Evolutionary conservation across 108 stramenopile species (phyloP).

Genomic region (Pseudonitzschia multistriata): DNA sequence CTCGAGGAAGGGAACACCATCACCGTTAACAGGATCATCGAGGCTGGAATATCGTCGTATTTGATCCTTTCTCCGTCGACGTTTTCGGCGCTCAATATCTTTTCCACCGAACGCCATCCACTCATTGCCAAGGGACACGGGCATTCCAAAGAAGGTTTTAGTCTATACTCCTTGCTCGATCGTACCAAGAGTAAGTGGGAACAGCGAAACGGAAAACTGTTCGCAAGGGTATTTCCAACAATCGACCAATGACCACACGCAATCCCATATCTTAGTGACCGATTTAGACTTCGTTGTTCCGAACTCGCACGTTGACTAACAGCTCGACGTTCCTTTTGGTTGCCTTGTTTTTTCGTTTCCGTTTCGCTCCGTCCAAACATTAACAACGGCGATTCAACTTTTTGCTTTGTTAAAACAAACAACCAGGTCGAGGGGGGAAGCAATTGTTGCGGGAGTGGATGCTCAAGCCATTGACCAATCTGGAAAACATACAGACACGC

Average conservation of each 20-base stretch:
- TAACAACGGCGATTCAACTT: not conserved
- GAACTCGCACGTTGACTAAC: not conserved
- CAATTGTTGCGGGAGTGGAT: conserved; percentile 88
- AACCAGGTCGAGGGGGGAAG: conserved; percentile 48
- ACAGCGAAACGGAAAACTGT: not conserved
- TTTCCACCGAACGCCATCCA: conserved; percentile 81
- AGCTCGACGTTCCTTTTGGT: not conserved
- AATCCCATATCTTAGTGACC: too few relatives aligned
- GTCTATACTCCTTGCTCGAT: conserved; percentile 87
- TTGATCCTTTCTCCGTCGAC: conserved; percentile 61
- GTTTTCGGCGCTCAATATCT: conserved; percentile 71
- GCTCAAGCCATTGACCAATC: conserved; percentile 74
- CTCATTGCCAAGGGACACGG: conserved; percentile 48
- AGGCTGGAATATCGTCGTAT: conserved; percentile 49
- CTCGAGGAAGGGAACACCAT: conserved; percentile 65
- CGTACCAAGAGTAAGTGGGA: conserved; percentile 64
- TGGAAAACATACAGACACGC: conserved; percentile 47
- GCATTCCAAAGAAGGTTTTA: conserved; percentile 90
- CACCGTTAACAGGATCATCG: conserved; percentile 59
- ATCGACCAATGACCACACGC: not conserved
- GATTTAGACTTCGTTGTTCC: not conserved
- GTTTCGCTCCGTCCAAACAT: not conserved
- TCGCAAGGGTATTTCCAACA: not conserved
- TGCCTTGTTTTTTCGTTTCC: not conserved
- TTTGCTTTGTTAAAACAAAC: not conserved